Conservation (phyloP, 208 protist genomes). For the Acanthamoeba royreba region DNA sequence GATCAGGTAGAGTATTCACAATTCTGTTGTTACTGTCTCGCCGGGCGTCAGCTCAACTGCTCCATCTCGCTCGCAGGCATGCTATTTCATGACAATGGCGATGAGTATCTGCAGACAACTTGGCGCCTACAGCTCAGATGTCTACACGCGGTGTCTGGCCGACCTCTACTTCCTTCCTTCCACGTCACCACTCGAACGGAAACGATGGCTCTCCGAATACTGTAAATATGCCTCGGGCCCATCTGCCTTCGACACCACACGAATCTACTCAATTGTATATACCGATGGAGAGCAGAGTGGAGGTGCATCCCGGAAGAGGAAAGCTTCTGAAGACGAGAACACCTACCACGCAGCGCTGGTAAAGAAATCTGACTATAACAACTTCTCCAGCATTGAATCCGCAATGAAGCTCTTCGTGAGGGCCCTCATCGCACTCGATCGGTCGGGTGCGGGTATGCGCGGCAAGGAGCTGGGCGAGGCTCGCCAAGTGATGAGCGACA, state of each 20-base stretch:
- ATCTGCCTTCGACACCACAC: background rate
- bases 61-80: background rate
- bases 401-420: background rate
- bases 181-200: background rate
- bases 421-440: background rate
- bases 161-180: conserved; percentile 11
- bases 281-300: background rate
- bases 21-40: background rate
- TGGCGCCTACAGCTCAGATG: background rate
- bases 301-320: background rate
- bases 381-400: background rate
- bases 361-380: background rate
- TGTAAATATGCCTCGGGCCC: conserved; percentile 1
- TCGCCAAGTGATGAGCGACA: background rate
- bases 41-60: background rate
- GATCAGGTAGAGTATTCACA: background rate
- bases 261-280: conserved; percentile 19
- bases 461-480: background rate
- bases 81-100: conserved; percentile 10
- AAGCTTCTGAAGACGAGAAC: background rate
- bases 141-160: conserved; percentile 22
- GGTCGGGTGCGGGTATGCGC: background rate
- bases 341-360: background rate
- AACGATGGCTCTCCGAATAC: background rate
- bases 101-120: conserved; percentile 23